Evolutionary conservation across 148 eudicot genomes (phyloP).

Genomic region (Oxyria digyna): DNA sequence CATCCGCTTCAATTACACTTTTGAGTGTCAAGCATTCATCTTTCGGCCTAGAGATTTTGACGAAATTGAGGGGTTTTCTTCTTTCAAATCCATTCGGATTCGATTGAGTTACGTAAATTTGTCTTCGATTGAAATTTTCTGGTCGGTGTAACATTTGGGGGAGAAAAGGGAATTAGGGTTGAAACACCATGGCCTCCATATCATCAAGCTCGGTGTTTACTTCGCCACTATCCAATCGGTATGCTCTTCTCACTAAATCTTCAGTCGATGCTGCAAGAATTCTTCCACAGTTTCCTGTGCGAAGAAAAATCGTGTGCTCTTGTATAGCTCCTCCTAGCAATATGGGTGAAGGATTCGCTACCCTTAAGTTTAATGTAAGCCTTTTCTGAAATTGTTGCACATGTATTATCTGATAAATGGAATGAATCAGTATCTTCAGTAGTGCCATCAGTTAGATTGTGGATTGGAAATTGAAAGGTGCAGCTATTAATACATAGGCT

Average conservation of each 20-base stretch:
- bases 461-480: background rate
- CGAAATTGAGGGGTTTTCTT: background rate
- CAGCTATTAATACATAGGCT: background rate
- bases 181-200: constrained; percentile 24
- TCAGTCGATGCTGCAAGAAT: constrained; percentile 13
- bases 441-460: background rate
- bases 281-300: constrained; percentile 11
- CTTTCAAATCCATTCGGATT: background rate
- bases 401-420: background rate
- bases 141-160: background rate
- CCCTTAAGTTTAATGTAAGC: constrained; percentile 31
- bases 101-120: background rate
- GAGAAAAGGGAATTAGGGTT: background rate
- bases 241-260: constrained; percentile 17
- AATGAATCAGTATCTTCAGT: background rate
- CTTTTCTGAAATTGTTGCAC: background rate
- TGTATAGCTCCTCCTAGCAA: constrained; percentile 46
- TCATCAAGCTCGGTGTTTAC: constrained; percentile 26
- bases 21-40: background rate
- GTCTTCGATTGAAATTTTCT: background rate
- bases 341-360: constrained; percentile 30
- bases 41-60: background rate
- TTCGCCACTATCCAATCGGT: constrained; percentile 14
- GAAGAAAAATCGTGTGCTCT: constrained; percentile 27
- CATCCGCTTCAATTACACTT: background rate